Evolutionary conservation across 2,329 filamentous ascomycete species (phyloP), one percentile per base, ranked within the genome.

Genomic region (Fusarium scirpi): DNA sequence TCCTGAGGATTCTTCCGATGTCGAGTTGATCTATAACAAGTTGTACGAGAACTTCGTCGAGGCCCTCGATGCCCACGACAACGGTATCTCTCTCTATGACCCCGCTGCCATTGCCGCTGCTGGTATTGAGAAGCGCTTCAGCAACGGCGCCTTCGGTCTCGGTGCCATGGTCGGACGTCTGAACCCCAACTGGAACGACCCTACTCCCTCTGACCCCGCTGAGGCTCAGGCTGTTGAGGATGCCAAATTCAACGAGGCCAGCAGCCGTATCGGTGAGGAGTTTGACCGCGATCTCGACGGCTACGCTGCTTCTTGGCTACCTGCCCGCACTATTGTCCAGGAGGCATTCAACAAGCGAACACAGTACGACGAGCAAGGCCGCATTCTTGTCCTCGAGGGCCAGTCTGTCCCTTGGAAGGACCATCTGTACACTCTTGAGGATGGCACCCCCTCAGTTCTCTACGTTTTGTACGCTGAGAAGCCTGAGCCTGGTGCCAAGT

Each of bases 11-110:
- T 85, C 87, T 70, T 80, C 89, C 45, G 90, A 94, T 71, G 91
- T 96, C 46, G 85, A 87, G 43, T 81, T 97, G 30, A 85, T 99
- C 58, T 97, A 92, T 85, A 86, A 89, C 76, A 98, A 98, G 85
- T 83, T 99, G 53, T 99, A 99, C 85, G 90, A 91, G 73, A 92
- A 92, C 81, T 98, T 98, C 80, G 87, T 99, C 79, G 96, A 99
- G 85, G 94, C 96, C 3, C 91, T 99, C 60, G 96, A 99, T 81
- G 96, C 94, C 62, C 95, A 99, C 82, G 96, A 99, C 85, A 99
- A 99, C 80, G 96, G 96, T 73, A 92, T 99, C 78, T 91, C 90
- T 27, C 87, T 86, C 62, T 97, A 97, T 82, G 93, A 97, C 78
- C 85, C 92, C 29, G 85, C 86, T 25, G 90, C 85, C 32, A 79